Conservation (phyloP, 495 filamentous ascomycete genomes). For the Penicillium maclennaniae region DNA sequence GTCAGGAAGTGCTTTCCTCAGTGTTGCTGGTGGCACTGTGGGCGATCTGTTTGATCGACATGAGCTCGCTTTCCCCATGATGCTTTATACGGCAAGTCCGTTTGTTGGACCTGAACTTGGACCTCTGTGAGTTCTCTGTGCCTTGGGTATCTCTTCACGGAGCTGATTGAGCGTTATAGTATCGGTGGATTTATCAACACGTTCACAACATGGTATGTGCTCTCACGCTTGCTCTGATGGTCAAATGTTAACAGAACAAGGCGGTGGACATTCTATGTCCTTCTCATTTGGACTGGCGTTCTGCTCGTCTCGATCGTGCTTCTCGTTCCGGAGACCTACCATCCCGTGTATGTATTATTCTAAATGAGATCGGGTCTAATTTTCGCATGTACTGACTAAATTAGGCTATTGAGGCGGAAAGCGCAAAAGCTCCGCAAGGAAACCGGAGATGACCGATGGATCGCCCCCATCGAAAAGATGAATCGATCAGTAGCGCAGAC, state of each 20-base stretch:
- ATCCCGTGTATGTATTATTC: slow-evolving; percentile 50
- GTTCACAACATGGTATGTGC: slow-evolving; percentile 62
- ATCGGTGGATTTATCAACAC: slow-evolving; percentile 74
- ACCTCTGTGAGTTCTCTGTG: slow-evolving; percentile 29
- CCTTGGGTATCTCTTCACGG: slow-evolving; percentile 41
- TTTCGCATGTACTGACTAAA: slow-evolving; percentile 1
- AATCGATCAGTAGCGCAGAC: slow-evolving; percentile 68
- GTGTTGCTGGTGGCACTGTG: slow-evolving; percentile 86
- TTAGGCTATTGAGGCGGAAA: slow-evolving; percentile 68
- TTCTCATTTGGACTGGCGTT: slow-evolving; percentile 74
- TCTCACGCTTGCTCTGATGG: background rate
- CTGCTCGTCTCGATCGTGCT: slow-evolving; percentile 60
- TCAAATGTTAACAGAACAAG: slow-evolving; percentile 24
- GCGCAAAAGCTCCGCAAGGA: slow-evolving; percentile 67
- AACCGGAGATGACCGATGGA: slow-evolving; percentile 72
- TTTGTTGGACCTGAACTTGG: slow-evolving; percentile 63
- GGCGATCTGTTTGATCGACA: slow-evolving; percentile 80
- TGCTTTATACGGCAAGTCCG: slow-evolving; percentile 73
- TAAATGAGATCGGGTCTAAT: background rate
- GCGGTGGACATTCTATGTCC: slow-evolving; percentile 86
- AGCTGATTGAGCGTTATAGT: slow-evolving; percentile 13
- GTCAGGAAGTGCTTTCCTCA: slow-evolving; percentile 81
- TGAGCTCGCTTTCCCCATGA: slow-evolving; percentile 72
- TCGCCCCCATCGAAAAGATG: slow-evolving; percentile 77
- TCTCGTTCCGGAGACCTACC: slow-evolving; percentile 90